Conservation (phyloP, 2,329 filamentous ascomycete genomes). For the Neopestalotiopsis sp. region DNA sequence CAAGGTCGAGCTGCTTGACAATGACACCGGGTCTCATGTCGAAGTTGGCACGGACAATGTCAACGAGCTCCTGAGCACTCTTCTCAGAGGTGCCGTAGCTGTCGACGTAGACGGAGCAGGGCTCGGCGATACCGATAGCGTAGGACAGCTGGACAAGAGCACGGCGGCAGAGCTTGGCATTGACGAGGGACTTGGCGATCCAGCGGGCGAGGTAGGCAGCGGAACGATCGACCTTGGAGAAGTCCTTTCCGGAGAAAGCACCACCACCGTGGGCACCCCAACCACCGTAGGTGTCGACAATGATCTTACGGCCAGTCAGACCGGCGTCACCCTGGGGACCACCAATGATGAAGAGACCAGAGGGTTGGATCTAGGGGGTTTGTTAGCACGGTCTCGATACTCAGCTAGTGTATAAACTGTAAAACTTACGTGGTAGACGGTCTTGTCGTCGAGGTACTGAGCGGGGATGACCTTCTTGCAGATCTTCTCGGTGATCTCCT, state of each 20-base stretch:
- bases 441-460: slow-evolving; percentile 90
- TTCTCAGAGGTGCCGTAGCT: slow-evolving; percentile 93
- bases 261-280: slow-evolving; percentile 99
- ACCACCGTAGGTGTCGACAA: slow-evolving; percentile 99
- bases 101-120: slow-evolving; percentile 97
- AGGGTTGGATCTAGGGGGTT: slow-evolving; percentile 82
- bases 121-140: slow-evolving; percentile 98
- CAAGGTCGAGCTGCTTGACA: slow-evolving; percentile 93
- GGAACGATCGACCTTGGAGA: slow-evolving; percentile 99
- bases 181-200: slow-evolving; percentile 98
- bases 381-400: slow-evolving; percentile 16
- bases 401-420: neutral
- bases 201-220: slow-evolving; percentile 97
- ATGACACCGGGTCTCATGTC: slow-evolving; percentile 98
- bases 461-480: slow-evolving; percentile 92
- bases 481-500: slow-evolving; percentile 96
- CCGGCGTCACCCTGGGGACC: slow-evolving; percentile 98
- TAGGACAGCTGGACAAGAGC: slow-evolving; percentile 97
- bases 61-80: slow-evolving; percentile 89
- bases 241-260: slow-evolving; percentile 99
- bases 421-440: slow-evolving; percentile 84
- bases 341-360: slow-evolving; percentile 98
- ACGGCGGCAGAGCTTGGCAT: slow-evolving; percentile 87
- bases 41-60: slow-evolving; percentile 96
- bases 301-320: slow-evolving; percentile 98